Percentiles rank a stretch among this genome's conserved stretches.
Conservation (phyloP, 805 yeast species). For the Kazachstania africana region DNA sequence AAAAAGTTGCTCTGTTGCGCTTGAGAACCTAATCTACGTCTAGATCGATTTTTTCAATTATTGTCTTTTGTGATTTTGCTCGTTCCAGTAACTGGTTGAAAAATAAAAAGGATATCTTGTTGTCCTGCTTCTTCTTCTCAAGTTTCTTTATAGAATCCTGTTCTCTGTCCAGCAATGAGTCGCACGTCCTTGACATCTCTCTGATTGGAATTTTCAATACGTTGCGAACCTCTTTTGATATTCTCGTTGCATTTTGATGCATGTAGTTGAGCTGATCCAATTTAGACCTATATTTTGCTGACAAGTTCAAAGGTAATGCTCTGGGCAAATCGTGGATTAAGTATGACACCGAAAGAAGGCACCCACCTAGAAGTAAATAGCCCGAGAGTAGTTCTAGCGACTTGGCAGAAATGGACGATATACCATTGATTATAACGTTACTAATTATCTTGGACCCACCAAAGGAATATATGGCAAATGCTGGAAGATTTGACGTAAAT, state of each 20-base stretch:
- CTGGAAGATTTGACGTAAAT: slow-evolving; percentile 26
- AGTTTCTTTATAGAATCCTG: slow-evolving; percentile 15
- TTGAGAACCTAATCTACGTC: slow-evolving; percentile 25
- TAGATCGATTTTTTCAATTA: slow-evolving; percentile 17
- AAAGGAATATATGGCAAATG: slow-evolving; percentile 24
- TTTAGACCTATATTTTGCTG: slow-evolving; percentile 53
- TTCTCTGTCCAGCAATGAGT: slow-evolving; percentile 18
- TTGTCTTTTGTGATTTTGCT: slow-evolving; percentile 11
- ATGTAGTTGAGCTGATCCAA: slow-evolving; percentile 63
- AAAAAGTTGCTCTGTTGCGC: too few species aligned
- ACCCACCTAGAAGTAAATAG: slow-evolving; percentile 41
- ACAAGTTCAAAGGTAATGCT: slow-evolving; percentile 77
- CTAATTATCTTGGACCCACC: slow-evolving; percentile 32
- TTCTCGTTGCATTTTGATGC: slow-evolving; percentile 63
- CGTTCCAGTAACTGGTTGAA: slow-evolving; percentile 16
- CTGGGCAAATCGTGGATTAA: slow-evolving; percentile 73
- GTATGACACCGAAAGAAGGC: slow-evolving; percentile 47
- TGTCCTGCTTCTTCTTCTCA: slow-evolving; percentile 15
- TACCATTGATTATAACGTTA: slow-evolving; percentile 27
- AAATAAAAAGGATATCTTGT: slow-evolving; percentile 17
- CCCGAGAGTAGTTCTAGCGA: slow-evolving; percentile 36
- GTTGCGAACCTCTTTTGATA: slow-evolving; percentile 70
- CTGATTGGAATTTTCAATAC: slow-evolving; percentile 74
- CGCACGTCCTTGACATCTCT: slow-evolving; percentile 41
- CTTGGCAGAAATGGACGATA: slow-evolving; percentile 27